Conservation (phyloP, 2,329 filamentous ascomycete genomes). For the Nothomitra cinnamomea region DNA sequence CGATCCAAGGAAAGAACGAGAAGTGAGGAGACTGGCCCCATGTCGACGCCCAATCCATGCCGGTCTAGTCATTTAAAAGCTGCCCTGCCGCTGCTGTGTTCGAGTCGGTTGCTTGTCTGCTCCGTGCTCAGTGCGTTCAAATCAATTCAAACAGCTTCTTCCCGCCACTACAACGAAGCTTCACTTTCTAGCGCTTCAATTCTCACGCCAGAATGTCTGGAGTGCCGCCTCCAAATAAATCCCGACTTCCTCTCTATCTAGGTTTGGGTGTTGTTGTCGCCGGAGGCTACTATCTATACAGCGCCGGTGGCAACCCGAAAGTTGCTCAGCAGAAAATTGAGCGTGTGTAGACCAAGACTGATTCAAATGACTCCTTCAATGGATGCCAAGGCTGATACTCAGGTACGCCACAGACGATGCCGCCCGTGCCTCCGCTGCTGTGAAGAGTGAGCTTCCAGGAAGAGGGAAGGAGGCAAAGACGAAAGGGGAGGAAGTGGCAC, state of each 20-base stretch:
- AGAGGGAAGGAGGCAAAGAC: constrained; percentile 45
- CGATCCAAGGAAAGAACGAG: neutral
- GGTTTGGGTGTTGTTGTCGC: constrained; percentile 49
- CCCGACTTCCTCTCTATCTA: constrained; percentile 26
- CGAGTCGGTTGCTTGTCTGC: no score
- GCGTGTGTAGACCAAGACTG: constrained; percentile 35
- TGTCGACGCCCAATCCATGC: neutral
- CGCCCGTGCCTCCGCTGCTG: constrained; percentile 45
- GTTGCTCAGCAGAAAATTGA: constrained; percentile 76
- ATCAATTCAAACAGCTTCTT: neutral
- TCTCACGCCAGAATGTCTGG: neutral
- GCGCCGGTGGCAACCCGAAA: constrained; percentile 63
- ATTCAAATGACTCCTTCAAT: neutral
- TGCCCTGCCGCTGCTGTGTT: no score
- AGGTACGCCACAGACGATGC: constrained; percentile 47
- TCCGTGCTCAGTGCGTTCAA: neutral
- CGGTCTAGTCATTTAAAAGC: neutral
- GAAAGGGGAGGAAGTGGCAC: constrained; percentile 42
- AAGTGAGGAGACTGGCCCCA: neutral
- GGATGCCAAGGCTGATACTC: constrained; percentile 10
- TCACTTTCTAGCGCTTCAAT: constrained; percentile 5
- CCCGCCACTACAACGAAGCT: neutral
- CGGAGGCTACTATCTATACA: constrained; percentile 82
- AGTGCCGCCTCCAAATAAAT: constrained; percentile 13
- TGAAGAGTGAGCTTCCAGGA: constrained; percentile 50